Evolutionary conservation across 352 stramenopile genomes (phyloP), one percentile per base, ranked within the genome.

Genomic region (Phytophthora citrophthora): DNA sequence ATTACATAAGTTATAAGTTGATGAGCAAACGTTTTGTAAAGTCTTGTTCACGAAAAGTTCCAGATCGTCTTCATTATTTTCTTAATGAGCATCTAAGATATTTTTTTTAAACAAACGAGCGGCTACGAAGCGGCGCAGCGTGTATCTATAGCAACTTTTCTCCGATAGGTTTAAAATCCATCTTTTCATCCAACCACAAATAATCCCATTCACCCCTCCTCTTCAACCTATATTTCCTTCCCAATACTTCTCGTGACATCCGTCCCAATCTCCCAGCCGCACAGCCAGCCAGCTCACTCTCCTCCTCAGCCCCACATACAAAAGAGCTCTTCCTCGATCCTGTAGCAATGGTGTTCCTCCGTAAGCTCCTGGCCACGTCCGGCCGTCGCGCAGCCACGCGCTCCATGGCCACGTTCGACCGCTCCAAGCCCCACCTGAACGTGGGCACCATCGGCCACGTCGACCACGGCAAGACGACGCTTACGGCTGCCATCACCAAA

Each of bases 401-500:
- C 18, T 72, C 67, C 41, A 79, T 79, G 67, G 71, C 71, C 29
- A 76, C 67, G 36, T 98, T 97, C 69, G 77, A 96, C 53, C 89
- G 96, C 50, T 77, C 79, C 57, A 98, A 98, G 75, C 95, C 96
- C 11, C 96, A 99, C 68, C 72, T 98, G n/a, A 99, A 99, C 72
- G 97, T 99, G 40, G 97, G 97, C 51, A 99, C 97, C n/a, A 99
- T 99, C 62, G 96, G 96, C 40, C 96, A 99, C 74, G 96, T 99
- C 59, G 96, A 99, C 81, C 96, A 99, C 78, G 96, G 97, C 47
- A 99, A 99, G 73, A 99, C 96, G 16, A 99, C 96, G 5, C 81
- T 99, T 31, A 99, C 96, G 18, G 94, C 97, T 58, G 96, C 96
- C 31, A 99, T 99, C 71, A 98, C 96, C 47, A 97, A 97, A 58